phyloP scores from a whole-genome alignment of 352 stramenopile genomes.

The Phytophthora melonis region DNA sequence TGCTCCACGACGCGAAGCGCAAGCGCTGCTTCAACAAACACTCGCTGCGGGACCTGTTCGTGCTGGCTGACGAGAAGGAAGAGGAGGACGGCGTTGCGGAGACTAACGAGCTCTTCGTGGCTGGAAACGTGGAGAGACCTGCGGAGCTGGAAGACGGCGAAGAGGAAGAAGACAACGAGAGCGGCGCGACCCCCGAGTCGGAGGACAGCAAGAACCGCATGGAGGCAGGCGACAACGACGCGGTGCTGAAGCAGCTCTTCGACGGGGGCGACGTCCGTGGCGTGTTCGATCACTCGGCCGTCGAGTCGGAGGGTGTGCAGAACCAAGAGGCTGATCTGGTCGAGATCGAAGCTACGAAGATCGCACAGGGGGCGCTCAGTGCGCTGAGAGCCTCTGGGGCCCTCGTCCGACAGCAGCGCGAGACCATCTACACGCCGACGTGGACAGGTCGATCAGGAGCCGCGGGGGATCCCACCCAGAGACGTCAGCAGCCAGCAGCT shows the following conservation, averaged over 20 bases:
- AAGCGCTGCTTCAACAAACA: slow-evolving; percentile 97
- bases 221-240: slow-evolving; percentile 74
- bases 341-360: slow-evolving; percentile 92
- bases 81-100: slow-evolving; percentile 83
- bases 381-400: slow-evolving; percentile 84
- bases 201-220: slow-evolving; percentile 6
- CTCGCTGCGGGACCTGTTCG: slow-evolving; percentile 97
- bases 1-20: slow-evolving; percentile 97
- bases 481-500: slow-evolving; percentile 27
- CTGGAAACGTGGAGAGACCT: slow-evolving; percentile 83
- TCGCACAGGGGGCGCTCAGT: slow-evolving; percentile 87
- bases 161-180: slow-evolving; percentile 32
- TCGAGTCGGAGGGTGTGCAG: slow-evolving; percentile 89
- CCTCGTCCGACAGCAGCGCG: slow-evolving; percentile 71
- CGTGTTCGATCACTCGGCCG: slow-evolving; percentile 96
- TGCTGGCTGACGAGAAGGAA: slow-evolving; percentile 74
- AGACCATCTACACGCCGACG: slow-evolving; percentile 73
- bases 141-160: slow-evolving; percentile 47
- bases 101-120: slow-evolving; percentile 93
- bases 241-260: slow-evolving; percentile 92
- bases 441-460: slow-evolving; percentile 81
- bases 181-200: slow-evolving; percentile 7
- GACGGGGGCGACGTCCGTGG: slow-evolving; percentile 91
- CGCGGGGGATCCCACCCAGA: slow-evolving; percentile 72
- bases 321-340: slow-evolving; percentile 93